Evolutionary conservation across 305 asterid genomes (phyloP), one percentile per base, ranked within the genome.

Genomic region (Fraxinus angustifolia): DNA sequence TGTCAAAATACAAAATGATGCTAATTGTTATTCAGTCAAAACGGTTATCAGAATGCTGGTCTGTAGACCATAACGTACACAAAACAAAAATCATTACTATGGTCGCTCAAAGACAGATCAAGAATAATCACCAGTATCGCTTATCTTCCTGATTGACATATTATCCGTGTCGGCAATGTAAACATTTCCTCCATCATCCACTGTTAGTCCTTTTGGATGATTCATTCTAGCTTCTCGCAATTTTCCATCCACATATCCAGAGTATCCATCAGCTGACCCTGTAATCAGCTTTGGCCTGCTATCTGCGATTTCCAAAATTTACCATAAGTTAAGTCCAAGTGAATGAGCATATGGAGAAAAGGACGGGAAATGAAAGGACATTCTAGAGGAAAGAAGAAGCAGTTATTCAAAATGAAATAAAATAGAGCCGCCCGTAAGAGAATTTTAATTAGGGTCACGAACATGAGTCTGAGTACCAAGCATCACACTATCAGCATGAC

Each of bases 91-190:
- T 38, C 33, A 38, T 81, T 78, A 31, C 16, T 40, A 11, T 73
- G 36, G 68, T 31, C 3, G 28, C 50, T 53, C 58, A 36, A 75
- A 8, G n/a, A 67, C 2, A 30, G 58, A 79, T 70, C 33, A 58
- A 76, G 80, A 78, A 78, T 28, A 75, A 65, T 83, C 79, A 94
- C 99, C 99, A 84, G 97, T 79, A 82, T 96, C 98, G 75, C 98
- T 90, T 77, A 96, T 94, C 88, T 96, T 96, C 76, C 99, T 91
- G 84, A 96, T 93, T 0, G 97, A 98, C 99, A 96, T 91, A 77
- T 96, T 96, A 62, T 92, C 97, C 1, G 97, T 90, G 83, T 96
- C 99, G 0, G 99, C 99, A 78, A 96, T 82, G 80, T 96, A 96
- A 79, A 96, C 82, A 42, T 94, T 96, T 88, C 99, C 99, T 86